Percentiles rank a stretch among this genome's conserved stretches.
Conservation (phyloP, 2,329 filamentous ascomycete genomes). For the Shiraia sp. region DNA sequence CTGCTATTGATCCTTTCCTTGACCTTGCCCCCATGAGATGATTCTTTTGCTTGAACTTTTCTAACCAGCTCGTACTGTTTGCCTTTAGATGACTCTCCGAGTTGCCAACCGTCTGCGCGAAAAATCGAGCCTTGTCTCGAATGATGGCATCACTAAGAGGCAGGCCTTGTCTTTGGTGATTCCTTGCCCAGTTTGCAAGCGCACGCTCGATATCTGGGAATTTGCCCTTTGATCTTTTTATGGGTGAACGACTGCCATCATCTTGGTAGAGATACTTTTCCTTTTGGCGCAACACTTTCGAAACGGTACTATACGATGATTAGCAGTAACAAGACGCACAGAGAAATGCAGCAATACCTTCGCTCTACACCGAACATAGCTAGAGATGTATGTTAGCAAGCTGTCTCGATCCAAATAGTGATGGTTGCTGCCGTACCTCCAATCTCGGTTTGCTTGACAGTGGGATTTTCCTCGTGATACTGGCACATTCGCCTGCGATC, state of each 20-base stretch:
- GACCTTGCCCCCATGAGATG: constrained; percentile 60
- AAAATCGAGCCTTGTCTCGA: constrained; percentile 79
- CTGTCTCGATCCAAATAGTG: constrained; percentile 10
- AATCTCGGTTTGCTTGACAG: constrained; percentile 93
- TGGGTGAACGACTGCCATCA: constrained; percentile 76
- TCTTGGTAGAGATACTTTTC: constrained; percentile 89
- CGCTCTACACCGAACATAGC: constrained; percentile 93
- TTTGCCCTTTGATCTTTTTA: constrained; percentile 82
- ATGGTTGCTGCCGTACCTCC: constrained; percentile 63
- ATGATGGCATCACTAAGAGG: constrained; percentile 79
- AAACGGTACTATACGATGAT: constrained; percentile 76
- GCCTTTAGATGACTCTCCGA: constrained; percentile 72
- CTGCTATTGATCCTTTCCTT: constrained; percentile 60
- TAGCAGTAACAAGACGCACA: constrained; percentile 14
- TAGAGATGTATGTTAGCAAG: constrained; percentile 46
- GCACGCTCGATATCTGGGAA: constrained; percentile 90
- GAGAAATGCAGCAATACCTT: constrained; percentile 65
- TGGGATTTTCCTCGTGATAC: constrained; percentile 88
- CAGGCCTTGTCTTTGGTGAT: constrained; percentile 75
- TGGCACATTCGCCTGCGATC: constrained; percentile 92
- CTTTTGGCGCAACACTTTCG: constrained; percentile 91
- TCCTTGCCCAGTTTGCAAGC: constrained; percentile 82
- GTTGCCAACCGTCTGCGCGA: constrained; percentile 72
- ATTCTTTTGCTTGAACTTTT: constrained; percentile 95
- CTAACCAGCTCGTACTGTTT: constrained; percentile 79